A percentile compares a stretch with the other conserved stretches of the same genome.
Evolutionary conservation across 2,329 filamentous ascomycete genomes (phyloP).

Genomic region (Neurospora crassa): DNA sequence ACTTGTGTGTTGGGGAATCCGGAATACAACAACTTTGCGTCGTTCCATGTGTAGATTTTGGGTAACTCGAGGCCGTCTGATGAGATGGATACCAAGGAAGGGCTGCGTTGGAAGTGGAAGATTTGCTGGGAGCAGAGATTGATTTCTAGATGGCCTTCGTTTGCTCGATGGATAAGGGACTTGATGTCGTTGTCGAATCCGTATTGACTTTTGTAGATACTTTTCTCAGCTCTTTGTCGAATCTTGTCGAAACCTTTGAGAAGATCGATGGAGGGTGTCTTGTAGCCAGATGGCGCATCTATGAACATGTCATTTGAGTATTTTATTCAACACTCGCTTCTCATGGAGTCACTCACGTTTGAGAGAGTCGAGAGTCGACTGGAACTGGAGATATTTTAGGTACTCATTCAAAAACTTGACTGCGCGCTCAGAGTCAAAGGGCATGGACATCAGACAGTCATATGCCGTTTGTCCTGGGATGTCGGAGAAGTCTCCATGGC

Average conservation of each 20-base stretch:
- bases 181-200: slow-evolving; percentile 1
- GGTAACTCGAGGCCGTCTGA: not conserved
- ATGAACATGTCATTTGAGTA: not conserved
- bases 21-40: not conserved
- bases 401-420: not conserved
- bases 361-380: not conserved
- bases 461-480: not conserved
- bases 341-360: not conserved
- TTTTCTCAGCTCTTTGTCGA: slow-evolving; percentile 18
- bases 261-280: not conserved
- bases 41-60: not conserved
- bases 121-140: not conserved
- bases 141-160: not conserved
- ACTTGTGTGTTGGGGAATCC: not conserved
- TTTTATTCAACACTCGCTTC: not conserved
- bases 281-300: not conserved
- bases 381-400: not conserved
- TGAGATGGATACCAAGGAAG: not conserved
- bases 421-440: not conserved
- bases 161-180: not conserved
- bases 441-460: not conserved
- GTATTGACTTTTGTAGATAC: slow-evolving; percentile 4
- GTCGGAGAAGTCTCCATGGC: not conserved
- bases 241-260: not conserved
- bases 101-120: not conserved